These are phyloP conservation scores for Stylonectria norvegica DNA, from an alignment of 2,329 filamentous ascomycete species.

Conservation along the genomic window DNA sequence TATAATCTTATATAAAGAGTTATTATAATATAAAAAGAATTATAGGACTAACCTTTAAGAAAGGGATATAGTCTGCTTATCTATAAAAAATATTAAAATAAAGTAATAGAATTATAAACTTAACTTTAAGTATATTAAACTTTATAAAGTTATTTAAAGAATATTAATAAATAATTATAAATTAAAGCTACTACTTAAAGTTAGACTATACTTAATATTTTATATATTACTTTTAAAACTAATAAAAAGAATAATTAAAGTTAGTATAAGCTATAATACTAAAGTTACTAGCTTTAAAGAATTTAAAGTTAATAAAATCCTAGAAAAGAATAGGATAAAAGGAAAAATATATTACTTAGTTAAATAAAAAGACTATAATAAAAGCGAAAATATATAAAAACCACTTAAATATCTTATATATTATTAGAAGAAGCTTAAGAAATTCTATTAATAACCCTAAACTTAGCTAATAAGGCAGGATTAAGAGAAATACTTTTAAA, in stretches of 20 bases:
- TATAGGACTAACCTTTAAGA: slow-evolving; percentile 11
- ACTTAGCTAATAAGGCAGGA: neutral
- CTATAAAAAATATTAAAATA: slow-evolving; percentile 15
- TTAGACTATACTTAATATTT: slow-evolving; percentile 17
- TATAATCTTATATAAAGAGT: slow-evolving; percentile 6
- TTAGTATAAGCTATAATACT: slow-evolving; percentile 8
- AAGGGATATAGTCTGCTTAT: slow-evolving; percentile 14
- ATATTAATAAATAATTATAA: slow-evolving; percentile 17
- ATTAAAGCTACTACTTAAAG: slow-evolving; percentile 6
- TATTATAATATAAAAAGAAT: slow-evolving; percentile 14
- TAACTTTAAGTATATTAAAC: slow-evolving; percentile 17
- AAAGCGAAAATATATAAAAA: slow-evolving; percentile 20
- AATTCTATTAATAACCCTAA: slow-evolving; percentile 5
- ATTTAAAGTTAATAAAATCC: slow-evolving; percentile 13
- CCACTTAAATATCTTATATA: slow-evolving; percentile 11
- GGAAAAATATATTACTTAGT: slow-evolving; percentile 13
- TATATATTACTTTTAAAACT: slow-evolving; percentile 19
- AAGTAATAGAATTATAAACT: slow-evolving; percentile 16
- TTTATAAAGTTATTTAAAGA: slow-evolving; percentile 15
- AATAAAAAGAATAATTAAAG: slow-evolving; percentile 6
- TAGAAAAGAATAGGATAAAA: slow-evolving; percentile 7
- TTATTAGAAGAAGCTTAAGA: slow-evolving; percentile 1
- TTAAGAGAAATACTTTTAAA: neutral
- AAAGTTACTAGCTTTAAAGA: slow-evolving; percentile 8
- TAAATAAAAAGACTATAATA: slow-evolving; percentile 16